Conservation (phyloP, 257 asterid genomes). For the Ajuga chamaepitys region DNA sequence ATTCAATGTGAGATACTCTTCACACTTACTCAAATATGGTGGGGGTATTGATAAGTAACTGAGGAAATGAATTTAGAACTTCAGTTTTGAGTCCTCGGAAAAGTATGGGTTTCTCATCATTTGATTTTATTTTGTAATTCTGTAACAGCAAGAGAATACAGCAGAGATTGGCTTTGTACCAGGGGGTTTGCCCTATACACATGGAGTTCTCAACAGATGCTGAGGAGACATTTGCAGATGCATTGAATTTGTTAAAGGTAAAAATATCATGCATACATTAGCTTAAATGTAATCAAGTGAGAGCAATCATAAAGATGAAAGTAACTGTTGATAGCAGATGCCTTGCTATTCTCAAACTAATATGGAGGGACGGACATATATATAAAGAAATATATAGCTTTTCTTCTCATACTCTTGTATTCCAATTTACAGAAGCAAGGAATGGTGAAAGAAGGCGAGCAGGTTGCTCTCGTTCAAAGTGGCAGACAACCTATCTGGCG, state of each 20-base stretch:
- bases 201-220: conserved; percentile 82
- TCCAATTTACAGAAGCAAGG: conserved; percentile 52
- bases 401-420: not conserved
- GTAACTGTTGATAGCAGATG: conserved; percentile 2
- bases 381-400: not conserved
- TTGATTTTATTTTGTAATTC: conserved; percentile 9
- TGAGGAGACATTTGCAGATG: conserved; percentile 68
- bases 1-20: not conserved
- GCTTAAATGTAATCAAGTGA: not conserved
- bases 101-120: not conserved
- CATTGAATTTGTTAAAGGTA: conserved; percentile 67
- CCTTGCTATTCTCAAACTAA: too few species aligned
- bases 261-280: not conserved
- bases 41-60: not conserved
- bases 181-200: conserved; percentile 89
- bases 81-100: not conserved
- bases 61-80: not conserved
- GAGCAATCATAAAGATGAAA: not conserved
- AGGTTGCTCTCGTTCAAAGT: conserved; percentile 92
- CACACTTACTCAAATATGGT: not conserved
- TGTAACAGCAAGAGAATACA: conserved; percentile 80
- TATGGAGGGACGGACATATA: too few species aligned
- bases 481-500: conserved; percentile 82
- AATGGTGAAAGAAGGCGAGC: conserved; percentile 89
- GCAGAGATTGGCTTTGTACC: conserved; percentile 86